Base-by-base conservation (phyloP, 2,329 filamentous ascomycete species). In the Exophiala sideris region DNA sequence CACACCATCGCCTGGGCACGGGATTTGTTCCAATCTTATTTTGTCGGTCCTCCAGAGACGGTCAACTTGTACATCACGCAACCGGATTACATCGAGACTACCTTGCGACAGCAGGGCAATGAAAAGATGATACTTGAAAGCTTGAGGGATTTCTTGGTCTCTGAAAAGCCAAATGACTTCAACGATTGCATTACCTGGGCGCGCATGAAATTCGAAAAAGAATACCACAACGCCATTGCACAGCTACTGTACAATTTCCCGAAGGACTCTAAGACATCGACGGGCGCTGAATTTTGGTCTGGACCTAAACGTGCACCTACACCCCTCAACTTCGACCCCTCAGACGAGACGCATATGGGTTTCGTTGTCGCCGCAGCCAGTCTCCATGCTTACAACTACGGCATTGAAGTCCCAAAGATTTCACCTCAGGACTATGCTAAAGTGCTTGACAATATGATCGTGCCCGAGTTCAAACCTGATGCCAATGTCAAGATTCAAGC, bases 1-100 rank as follows among this genome's bases (percentile, higher is more conserved):
- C 94, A 99, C 73, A 97, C 94, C 0, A 99, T 99, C 70, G 94
- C 94, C 2, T 99, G 94, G 94, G 87, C 91, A 36, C 89, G 95
- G 66, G 94, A 97, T 71, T 82, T 96, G 61, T 99, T 99, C 74
- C 91, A 97, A 75, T 87, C 86, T 24, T 90, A 87, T 63, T 99
- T 97, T 66, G 91, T 95, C 64, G 94, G 92, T 64, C 91, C 91
- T 32, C 88, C 94, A 0, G 91, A 97, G 73, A 88, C 91, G 34
- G 92, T 94, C 68, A 99, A 99, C 70, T 79, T 95, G 54, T 96
- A 99, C 70, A 79, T 99, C 62, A 89, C 87, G 1, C 89, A 96
- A 72, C 85, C 92, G 32, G 89, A 95, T 71, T 99, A 95, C 69
- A 80, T 99, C 12, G 87, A 91, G 64, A 83, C 84, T 14, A 89